Conservation (phyloP, 768 basidiomycete species). For the Trametes villosa region DNA sequence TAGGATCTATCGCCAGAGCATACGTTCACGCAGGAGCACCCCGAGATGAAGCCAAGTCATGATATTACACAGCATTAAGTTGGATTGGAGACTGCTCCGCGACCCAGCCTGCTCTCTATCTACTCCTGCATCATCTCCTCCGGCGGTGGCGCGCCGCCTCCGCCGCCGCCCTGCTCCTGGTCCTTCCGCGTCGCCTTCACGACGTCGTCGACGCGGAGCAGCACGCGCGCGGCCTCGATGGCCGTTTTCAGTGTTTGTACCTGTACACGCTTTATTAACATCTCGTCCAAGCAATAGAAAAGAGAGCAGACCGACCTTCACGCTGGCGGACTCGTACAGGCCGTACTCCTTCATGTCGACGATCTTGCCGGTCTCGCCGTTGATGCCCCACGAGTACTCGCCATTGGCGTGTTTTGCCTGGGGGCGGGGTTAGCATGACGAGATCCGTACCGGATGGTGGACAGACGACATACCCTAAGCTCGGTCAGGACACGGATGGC, state of each 20-base stretch:
- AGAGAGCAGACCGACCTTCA: conserved; percentile 53
- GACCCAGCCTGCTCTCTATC: not conserved
- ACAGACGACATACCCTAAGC: conserved; percentile 66
- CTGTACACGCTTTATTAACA: conserved; percentile 37
- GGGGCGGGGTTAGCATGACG: not conserved
- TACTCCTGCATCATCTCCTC: conserved; percentile 54
- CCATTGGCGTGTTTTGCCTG: conserved; percentile 96
- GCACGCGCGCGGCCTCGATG: conserved; percentile 92
- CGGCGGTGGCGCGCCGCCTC: conserved; percentile 46
- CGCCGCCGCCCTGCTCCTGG: conserved; percentile 53
- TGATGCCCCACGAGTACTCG: conserved; percentile 90
- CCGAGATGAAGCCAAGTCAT: not conserved
- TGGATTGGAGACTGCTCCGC: conserved; percentile 13
- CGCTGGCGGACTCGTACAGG: conserved; percentile 92
- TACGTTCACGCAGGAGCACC: no score
- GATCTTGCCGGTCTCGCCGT: conserved; percentile 95
- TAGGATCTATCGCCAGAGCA: no score
- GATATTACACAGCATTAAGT: conserved; percentile 21
- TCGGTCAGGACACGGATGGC: conserved; percentile 92
- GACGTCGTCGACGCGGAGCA: conserved; percentile 92
- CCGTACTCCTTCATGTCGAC: conserved; percentile 96
- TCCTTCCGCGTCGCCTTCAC: conserved; percentile 88
- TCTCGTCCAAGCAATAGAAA: not conserved
- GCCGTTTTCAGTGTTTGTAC: conserved; percentile 97
- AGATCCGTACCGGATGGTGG: not conserved